Evolutionary conservation across 192 early-diverging fungal genomes (phyloP), one percentile per base, ranked within the genome.

Genomic region (Entomortierella lignicola): DNA sequence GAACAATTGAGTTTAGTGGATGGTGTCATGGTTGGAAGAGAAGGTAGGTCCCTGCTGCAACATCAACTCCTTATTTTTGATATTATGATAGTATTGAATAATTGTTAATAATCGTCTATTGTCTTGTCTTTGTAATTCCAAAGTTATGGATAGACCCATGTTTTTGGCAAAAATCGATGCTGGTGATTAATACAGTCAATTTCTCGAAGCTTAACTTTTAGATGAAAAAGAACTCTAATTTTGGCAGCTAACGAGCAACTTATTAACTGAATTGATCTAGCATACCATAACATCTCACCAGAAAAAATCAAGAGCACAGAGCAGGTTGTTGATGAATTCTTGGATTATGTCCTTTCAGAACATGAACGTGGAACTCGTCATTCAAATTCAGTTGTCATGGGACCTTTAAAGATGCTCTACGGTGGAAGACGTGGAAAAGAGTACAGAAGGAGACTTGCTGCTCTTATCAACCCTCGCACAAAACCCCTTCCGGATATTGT

Each of bases 11-110:
- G 66, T 0, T 31, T 69, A 11, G 85, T 85, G 0, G 89, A 91
- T 64, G 90, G 89, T 1, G 87, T 91, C 41, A 94, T 94, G 92
- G 67, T 94, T 47, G 92, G 92, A 27, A 69, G 92, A 29, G 86
- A 92, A 81, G 69, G 85, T 86, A 83, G 29, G 37, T 47, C n/a
- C n/a, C n/a, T n/a, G n/a, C n/a, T n/a, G n/a, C n/a, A n/a, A n/a
- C n/a, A n/a, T n/a, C n/a, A n/a, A n/a, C n/a, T n/a, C n/a, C n/a
- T n/a, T n/a, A n/a, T n/a, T n/a, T n/a, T n/a, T n/a, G n/a, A n/a
- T n/a, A n/a, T n/a, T n/a, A n/a, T n/a, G n/a, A n/a, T n/a, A n/a
- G n/a, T n/a, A n/a, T n/a, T n/a, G n/a, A n/a, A n/a, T n/a, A n/a
- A n/a, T n/a, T n/a, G n/a, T n/a, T n/a, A n/a, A n/a, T n/a, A n/a